Conservation (phyloP, 805 yeast species). For the Phaffomyces thermotolerans region DNA sequence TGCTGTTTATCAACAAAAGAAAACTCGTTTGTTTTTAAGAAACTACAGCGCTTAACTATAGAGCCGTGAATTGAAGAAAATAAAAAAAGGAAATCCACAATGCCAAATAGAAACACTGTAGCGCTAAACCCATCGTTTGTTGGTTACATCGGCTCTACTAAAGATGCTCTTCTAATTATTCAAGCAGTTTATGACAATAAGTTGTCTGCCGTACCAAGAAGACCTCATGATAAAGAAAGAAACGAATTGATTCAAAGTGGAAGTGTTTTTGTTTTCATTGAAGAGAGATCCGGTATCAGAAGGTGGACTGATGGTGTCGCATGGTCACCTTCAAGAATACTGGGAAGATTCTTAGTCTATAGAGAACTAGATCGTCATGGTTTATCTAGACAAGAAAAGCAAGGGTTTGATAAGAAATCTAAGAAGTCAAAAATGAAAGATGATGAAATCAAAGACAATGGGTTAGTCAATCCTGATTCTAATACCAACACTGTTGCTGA, state of each 20-base stretch:
- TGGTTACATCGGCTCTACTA: conserved; percentile 71
- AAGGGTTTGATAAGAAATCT: conserved; percentile 22
- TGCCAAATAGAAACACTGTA: too few species aligned
- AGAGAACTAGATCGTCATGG: conserved; percentile 53
- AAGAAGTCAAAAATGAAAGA: conserved; percentile 8
- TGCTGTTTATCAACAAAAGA: too few species aligned
- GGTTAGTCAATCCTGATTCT: too few species aligned
- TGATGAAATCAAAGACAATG: neutral
- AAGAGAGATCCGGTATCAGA: conserved; percentile 74
- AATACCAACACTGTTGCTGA: conserved; percentile 10
- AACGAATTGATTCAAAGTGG: conserved; percentile 62
- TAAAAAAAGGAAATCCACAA: too few species aligned
- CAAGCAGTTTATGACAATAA: conserved; percentile 68
- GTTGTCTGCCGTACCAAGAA: conserved; percentile 56
- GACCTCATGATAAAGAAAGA: conserved; percentile 81
- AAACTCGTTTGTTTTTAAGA: too few species aligned
- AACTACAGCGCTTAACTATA: too few species aligned
- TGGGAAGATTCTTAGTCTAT: conserved; percentile 79
- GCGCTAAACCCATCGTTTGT: conserved; percentile 17
- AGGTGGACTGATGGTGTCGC: conserved; percentile 96
- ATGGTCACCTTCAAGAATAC: conserved; percentile 88
- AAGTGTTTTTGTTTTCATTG: conserved; percentile 76
- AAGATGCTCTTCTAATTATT: conserved; percentile 73
- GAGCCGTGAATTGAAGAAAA: too few species aligned
- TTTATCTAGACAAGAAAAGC: conserved; percentile 26